Evolutionary conservation across 805 yeast genomes (phyloP).

Genomic region (Debaryomyces prosopidis): DNA sequence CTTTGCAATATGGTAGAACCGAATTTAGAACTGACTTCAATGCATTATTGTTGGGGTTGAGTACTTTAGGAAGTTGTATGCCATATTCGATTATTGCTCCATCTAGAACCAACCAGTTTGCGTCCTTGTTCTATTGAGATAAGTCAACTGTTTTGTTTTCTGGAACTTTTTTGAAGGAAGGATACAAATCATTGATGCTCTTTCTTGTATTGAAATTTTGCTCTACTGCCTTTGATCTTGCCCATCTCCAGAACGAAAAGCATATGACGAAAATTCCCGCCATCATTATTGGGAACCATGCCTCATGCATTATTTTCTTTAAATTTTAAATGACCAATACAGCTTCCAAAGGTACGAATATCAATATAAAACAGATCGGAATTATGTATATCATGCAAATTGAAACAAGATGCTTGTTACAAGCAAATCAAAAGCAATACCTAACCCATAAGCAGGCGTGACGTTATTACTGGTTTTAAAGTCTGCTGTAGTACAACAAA

Average conservation of each 20-base stretch:
- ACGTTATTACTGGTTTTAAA: constrained; percentile 50
- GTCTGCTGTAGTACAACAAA: constrained; percentile 51
- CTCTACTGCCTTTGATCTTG: constrained; percentile 39
- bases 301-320: constrained; percentile 57
- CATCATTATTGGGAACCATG: constrained; percentile 60
- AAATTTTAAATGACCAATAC: constrained; percentile 48
- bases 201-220: constrained; percentile 36
- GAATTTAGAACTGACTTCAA: constrained; percentile 17
- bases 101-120: not conserved
- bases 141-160: constrained; percentile 17
- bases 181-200: constrained; percentile 36
- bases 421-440: constrained; percentile 55
- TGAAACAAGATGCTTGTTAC: constrained; percentile 49
- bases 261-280: constrained; percentile 36
- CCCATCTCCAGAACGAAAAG: constrained; percentile 51
- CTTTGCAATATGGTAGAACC: constrained; percentile 19
- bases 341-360: constrained; percentile 50
- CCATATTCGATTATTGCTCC: constrained; percentile 2
- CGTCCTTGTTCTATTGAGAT: constrained; percentile 1
- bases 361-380: constrained; percentile 32
- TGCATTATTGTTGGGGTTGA: not conserved
- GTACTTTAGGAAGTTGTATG: not conserved
- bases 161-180: constrained; percentile 17
- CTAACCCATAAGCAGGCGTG: constrained; percentile 62
- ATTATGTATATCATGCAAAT: constrained; percentile 44